Base-by-base conservation (phyloP, 148 eudicot genomes). In the Fagopyrum homotropicum region DNA sequence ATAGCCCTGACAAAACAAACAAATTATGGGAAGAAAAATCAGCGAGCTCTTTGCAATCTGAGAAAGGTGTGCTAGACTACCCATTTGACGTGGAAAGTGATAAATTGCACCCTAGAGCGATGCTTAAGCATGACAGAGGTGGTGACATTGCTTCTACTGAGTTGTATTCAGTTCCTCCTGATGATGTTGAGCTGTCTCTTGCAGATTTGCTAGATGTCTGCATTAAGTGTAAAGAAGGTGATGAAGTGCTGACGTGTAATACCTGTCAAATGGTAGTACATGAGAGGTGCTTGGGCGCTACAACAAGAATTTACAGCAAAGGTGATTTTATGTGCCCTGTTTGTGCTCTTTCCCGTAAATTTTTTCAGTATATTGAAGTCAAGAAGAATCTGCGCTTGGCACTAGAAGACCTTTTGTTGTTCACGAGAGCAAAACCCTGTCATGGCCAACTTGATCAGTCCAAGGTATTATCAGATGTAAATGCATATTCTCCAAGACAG, bases 281-380 rank as follows among this genome's bases (percentile, higher is more conserved):
- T 69, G 82, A 91, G 77, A 83, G 86, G 69, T 93, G 98, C 63
- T 80, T 91, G 74, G 86, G 87, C 63, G 55, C 81, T 79, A 81
- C 79, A 17, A 77, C 82, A 73, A 76, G 61, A 48, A 84, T 88
- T 77, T 91, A 88, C 80, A 81, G 72, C 68, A 72, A 46, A 50
- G 92, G 86, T 19, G 80, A 78, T 17, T 93, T 89, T 83, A 80
- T 81, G 80, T 93, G 98, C 82, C 98, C 97, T n/a, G 84, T 88
- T 74, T 91, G 97, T 82, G 82, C 88, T 72, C 88, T 87, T 87
- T 86, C 90, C 44, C 85, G 75, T 57, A 90, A 94, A 63, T 78
- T 82, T 56, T 80, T 88, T 9, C 85, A 22, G 26, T 22, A 22
- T 22, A 22, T 22, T 22, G 26, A 22, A 22, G 26, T 22, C 26